A percentile compares a stretch with the other conserved stretches of the same genome.
Conservation (phyloP, 495 filamentous ascomycete species). For the Amphirosellinia nigrospora region DNA sequence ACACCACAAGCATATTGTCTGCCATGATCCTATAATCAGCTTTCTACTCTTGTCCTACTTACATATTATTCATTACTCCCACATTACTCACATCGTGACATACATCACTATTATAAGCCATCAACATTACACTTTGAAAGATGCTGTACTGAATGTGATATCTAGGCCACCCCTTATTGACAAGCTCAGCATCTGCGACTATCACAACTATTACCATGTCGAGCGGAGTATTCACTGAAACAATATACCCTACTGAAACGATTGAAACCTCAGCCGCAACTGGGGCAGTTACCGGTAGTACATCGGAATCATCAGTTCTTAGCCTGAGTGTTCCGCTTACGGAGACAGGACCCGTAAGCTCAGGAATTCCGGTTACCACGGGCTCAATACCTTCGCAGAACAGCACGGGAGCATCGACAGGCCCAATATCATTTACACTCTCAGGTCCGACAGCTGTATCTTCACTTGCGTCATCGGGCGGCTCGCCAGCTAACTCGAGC, state of each 20-base stretch:
- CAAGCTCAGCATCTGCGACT: not conserved
- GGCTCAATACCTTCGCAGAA: conserved; percentile 11
- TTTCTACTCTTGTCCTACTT: not conserved
- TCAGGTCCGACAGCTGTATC: not conserved
- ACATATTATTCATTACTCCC: not conserved
- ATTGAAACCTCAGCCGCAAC: conserved; percentile 13
- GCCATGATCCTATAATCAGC: not conserved
- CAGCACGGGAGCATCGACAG: not conserved
- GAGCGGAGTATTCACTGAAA: not conserved
- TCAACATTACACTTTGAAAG: too few relatives aligned
- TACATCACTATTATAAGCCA: not conserved
- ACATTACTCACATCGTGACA: not conserved
- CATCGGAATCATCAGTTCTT: conserved; percentile 11
- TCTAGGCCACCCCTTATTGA: conserved; percentile 6
- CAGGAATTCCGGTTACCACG: not conserved
- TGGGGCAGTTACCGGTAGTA: conserved; percentile 12
- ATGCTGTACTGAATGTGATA: not conserved
- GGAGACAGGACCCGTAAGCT: not conserved
- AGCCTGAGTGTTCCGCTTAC: conserved; percentile 13
- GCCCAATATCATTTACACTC: not conserved
- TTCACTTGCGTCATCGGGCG: not conserved
- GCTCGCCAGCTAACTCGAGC: conserved; percentile 14
- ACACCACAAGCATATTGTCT: not conserved
- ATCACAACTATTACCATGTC: not conserved
- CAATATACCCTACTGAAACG: conserved; percentile 7